A percentile compares a stretch with the other conserved stretches of the same genome.
Evolutionary conservation across 108 stramenopile genomes (phyloP).

Genomic region (Fragilariopsis cylindrus): DNA sequence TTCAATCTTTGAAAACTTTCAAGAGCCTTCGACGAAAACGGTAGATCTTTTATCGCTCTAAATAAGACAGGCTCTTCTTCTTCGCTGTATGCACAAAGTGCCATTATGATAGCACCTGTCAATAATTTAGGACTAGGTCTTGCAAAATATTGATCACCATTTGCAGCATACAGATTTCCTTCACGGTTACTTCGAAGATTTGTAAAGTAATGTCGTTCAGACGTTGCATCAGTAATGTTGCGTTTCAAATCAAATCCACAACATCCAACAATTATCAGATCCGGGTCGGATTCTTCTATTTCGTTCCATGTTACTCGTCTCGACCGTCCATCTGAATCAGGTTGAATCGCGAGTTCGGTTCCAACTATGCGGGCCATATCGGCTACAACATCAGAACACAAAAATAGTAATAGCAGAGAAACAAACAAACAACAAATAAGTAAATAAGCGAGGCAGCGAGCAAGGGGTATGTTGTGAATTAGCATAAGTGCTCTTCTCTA

Average conservation of each 20-base stretch:
- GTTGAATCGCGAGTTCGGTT: constrained; percentile 13
- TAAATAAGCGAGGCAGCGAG: neutral
- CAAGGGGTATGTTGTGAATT: neutral
- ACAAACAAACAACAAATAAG: neutral
- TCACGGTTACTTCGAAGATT: constrained; percentile 50
- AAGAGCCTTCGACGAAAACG: constrained; percentile 1
- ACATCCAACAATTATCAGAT: constrained; percentile 75
- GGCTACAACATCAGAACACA: neutral
- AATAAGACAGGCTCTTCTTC: constrained; percentile 30
- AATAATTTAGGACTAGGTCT: constrained; percentile 76
- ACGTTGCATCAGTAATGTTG: constrained; percentile 48
- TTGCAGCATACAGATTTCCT: constrained; percentile 59
- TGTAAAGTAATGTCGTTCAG: constrained; percentile 29
- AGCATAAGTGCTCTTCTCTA: neutral
- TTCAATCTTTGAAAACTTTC: neutral
- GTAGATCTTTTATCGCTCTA: constrained; percentile 35
- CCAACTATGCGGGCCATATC: constrained; percentile 13
- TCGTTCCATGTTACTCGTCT: constrained; percentile 52
- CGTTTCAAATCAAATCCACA: constrained; percentile 85
- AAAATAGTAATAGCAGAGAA: neutral
- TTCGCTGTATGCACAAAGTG: constrained; percentile 49
- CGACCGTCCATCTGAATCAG: constrained; percentile 40
- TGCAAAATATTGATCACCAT: constrained; percentile 86
- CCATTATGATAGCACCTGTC: constrained; percentile 67
- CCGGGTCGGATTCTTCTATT: constrained; percentile 60